Evolutionary conservation across 1,284 basidiomycete genomes (phyloP).

Genomic region (Rhizoctonia solani): DNA sequence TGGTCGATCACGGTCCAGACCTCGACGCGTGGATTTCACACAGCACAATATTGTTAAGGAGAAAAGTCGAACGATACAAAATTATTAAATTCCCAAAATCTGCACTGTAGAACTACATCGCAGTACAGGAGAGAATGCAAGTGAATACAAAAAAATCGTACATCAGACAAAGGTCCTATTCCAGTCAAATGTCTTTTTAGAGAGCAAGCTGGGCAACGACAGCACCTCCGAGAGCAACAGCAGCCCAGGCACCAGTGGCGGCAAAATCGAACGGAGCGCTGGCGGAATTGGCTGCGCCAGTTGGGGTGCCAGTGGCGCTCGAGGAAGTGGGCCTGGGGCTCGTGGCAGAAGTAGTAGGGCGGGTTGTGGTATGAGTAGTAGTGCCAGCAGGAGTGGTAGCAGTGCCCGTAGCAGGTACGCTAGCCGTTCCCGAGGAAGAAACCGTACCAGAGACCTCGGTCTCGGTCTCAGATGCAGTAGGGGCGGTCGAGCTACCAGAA

Average conservation of each 20-base stretch:
- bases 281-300: neutral
- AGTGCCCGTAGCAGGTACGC: neutral
- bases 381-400: neutral
- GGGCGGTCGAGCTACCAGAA: neutral
- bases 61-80: neutral
- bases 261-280: neutral
- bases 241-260: slow-evolving; percentile 15
- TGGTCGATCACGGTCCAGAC: too few species aligned
- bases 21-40: too few species aligned
- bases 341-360: neutral
- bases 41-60: neutral
- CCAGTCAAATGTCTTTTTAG: neutral
- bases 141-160: neutral
- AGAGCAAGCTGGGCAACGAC: slow-evolving; percentile 6
- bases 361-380: neutral
- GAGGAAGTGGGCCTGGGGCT: neutral
- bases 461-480: neutral
- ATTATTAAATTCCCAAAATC: neutral
- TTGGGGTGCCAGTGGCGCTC: neutral
- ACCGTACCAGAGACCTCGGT: neutral
- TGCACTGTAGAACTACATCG: neutral
- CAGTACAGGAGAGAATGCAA: neutral
- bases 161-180: neutral
- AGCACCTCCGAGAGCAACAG: slow-evolving; percentile 5
- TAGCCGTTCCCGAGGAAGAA: neutral